Percentiles rank a stretch among this genome's conserved stretches.
phyloP scores from a whole-genome alignment of 1,284 basidiomycete genomes.

The Heterobasidion occidentale region DNA sequence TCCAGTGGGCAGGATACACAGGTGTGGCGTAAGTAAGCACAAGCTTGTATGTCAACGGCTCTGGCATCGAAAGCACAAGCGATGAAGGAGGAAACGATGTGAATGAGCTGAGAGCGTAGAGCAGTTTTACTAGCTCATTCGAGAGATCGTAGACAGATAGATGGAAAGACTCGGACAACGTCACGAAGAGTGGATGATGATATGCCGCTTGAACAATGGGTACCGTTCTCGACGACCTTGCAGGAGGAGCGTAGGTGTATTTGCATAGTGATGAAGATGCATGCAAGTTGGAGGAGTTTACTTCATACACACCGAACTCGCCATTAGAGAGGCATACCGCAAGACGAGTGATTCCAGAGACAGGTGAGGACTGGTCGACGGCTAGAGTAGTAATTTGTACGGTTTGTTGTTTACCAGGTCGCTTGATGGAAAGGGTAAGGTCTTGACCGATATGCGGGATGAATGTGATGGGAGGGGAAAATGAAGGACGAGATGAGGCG shows the following conservation, averaged over 20 bases:
- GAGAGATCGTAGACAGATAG: constrained; percentile 65
- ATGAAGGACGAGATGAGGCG: constrained; percentile 23
- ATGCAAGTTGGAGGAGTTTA: constrained; percentile 9
- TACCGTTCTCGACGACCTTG: constrained; percentile 28
- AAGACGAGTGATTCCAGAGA: constrained; percentile 27
- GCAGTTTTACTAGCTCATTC: constrained; percentile 36
- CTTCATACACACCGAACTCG: constrained; percentile 48
- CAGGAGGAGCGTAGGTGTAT: constrained; percentile 40
- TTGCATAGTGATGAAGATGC: constrained; percentile 26
- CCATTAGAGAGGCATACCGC: constrained; percentile 60
- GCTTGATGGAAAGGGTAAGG: constrained; percentile 21
- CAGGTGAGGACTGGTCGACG: constrained; percentile 61
- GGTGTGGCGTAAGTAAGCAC: constrained; percentile 65
- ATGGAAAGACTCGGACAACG: constrained; percentile 56
- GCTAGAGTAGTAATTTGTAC: constrained; percentile 51
- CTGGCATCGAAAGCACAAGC: constrained; percentile 54
- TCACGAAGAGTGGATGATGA: constrained; percentile 68
- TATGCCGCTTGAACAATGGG: constrained; percentile 61
- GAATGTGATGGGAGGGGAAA: constrained; percentile 17
- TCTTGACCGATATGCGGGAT: constrained; percentile 19
- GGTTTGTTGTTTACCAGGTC: constrained; percentile 12
- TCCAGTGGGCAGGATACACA: constrained; percentile 77
- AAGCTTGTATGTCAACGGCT: constrained; percentile 56
- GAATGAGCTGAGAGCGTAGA: constrained; percentile 63
- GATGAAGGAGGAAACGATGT: constrained; percentile 69